Conservation (phyloP, 768 basidiomycete genomes). For the Trametes meyenii region DNA sequence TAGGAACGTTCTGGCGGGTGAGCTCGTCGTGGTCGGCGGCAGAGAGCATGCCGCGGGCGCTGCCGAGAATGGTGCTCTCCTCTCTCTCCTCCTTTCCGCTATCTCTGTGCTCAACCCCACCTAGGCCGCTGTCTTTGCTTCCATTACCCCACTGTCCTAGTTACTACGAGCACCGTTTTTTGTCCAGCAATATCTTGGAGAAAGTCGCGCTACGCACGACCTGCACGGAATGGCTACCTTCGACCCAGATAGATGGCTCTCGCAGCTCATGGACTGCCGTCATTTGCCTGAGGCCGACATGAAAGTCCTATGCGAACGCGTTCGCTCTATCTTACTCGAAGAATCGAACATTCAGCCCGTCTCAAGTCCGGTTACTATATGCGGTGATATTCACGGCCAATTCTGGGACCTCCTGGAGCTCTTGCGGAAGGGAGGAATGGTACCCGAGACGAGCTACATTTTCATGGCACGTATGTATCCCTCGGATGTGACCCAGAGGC, state of each 20-base stretch:
- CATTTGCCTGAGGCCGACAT: conserved; percentile 91
- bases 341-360: conserved; percentile 98
- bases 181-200: not conserved
- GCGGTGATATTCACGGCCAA: conserved; percentile 97
- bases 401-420: conserved; percentile 97
- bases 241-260: conserved; percentile 82
- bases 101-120: not conserved
- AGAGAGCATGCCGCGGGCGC: conserved; percentile 5
- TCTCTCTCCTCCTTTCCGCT: not conserved
- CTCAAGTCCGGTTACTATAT: conserved; percentile 91
- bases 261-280: conserved; percentile 82
- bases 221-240: conserved; percentile 33
- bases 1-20: conserved; percentile 6
- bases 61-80: not conserved
- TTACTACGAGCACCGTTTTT: not conserved
- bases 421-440: conserved; percentile 79
- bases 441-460: conserved; percentile 90
- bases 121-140: not conserved
- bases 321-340: conserved; percentile 88
- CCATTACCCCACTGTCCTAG: not conserved
- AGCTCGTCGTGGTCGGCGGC: conserved; percentile 5
- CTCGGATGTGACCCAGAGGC: conserved; percentile 10
- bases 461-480: conserved; percentile 83
- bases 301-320: conserved; percentile 89
- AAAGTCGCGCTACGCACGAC: not conserved